Conservation (phyloP, 495 filamentous ascomycete genomes). For the Alectoria sarmentosa region DNA sequence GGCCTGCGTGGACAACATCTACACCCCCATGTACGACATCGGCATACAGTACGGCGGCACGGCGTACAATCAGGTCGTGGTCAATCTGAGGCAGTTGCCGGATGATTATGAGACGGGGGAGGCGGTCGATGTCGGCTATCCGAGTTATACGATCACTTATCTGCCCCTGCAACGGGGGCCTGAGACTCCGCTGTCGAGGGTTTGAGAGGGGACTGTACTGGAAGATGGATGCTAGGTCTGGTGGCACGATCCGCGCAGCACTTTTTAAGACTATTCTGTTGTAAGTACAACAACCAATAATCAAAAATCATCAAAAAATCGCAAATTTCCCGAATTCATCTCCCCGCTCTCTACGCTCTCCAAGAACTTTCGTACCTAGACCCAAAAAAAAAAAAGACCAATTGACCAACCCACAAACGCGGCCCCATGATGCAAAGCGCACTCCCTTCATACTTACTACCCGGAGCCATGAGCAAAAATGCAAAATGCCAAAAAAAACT, state of each 20-base stretch:
- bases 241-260: neutral
- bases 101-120: conserved; percentile 1
- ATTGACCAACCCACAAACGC: too few species aligned
- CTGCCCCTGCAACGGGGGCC: neutral
- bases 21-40: neutral
- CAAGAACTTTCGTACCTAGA: too few species aligned
- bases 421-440: too few species aligned
- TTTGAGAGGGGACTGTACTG: neutral
- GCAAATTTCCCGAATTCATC: neutral
- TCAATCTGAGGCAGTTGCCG: neutral
- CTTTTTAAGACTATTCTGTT: neutral
- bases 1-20: neutral
- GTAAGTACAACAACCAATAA: too few species aligned
- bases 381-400: too few species aligned
- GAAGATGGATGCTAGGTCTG: neutral
- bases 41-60: neutral
- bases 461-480: too few species aligned
- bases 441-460: too few species aligned
- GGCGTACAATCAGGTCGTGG: conserved; percentile 8
- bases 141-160: conserved; percentile 2
- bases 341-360: neutral
- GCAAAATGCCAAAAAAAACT: too few species aligned
- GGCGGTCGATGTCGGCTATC: neutral
- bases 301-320: neutral
- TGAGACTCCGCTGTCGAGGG: neutral